Evolutionary conservation across 768 basidiomycete genomes (phyloP).

Genomic region (Termitomyces sp.): DNA sequence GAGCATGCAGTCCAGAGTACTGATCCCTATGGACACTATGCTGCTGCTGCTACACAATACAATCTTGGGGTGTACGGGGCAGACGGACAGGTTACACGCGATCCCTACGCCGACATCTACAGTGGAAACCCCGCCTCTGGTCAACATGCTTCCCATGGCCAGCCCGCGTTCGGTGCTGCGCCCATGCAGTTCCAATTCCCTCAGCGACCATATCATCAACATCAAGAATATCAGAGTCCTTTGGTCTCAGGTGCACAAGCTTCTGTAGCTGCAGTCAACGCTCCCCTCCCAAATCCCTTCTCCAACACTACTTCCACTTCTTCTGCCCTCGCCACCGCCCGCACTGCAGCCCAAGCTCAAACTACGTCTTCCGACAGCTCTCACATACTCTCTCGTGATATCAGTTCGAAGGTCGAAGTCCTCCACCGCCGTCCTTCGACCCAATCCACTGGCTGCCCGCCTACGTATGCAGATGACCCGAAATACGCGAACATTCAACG

Average conservation of each 20-base stretch:
- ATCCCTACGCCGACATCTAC: constrained; percentile 12
- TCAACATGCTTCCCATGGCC: constrained; percentile 8
- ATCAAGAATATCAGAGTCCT: constrained; percentile 2
- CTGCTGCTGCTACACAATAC: constrained; percentile 11
- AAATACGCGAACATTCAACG: constrained; percentile 16
- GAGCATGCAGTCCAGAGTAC: constrained; percentile 7
- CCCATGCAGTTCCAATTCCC: constrained; percentile 12
- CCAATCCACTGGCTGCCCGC: constrained; percentile 3
- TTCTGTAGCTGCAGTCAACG: not conserved
- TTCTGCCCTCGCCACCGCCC: constrained; percentile 6
- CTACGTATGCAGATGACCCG: constrained; percentile 6
- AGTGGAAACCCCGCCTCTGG: constrained; percentile 9
- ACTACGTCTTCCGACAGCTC: constrained; percentile 1
- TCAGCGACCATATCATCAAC: constrained; percentile 8
- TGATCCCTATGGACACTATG: constrained; percentile 14
- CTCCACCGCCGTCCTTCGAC: constrained; percentile 11
- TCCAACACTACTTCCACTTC: constrained; percentile 5
- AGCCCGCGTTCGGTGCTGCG: constrained; percentile 8
- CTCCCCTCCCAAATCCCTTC: not conserved
- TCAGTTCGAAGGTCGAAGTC: not conserved
- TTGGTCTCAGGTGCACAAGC: not conserved
- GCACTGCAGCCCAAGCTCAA: not conserved
- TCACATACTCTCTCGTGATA: not conserved
- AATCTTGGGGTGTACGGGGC: constrained; percentile 15
- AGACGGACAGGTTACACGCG: constrained; percentile 12